Evolutionary conservation across 139 green algal genomes (phyloP), one percentile per base, ranked within the genome.

Genomic region (Chlorella ohadii): DNA sequence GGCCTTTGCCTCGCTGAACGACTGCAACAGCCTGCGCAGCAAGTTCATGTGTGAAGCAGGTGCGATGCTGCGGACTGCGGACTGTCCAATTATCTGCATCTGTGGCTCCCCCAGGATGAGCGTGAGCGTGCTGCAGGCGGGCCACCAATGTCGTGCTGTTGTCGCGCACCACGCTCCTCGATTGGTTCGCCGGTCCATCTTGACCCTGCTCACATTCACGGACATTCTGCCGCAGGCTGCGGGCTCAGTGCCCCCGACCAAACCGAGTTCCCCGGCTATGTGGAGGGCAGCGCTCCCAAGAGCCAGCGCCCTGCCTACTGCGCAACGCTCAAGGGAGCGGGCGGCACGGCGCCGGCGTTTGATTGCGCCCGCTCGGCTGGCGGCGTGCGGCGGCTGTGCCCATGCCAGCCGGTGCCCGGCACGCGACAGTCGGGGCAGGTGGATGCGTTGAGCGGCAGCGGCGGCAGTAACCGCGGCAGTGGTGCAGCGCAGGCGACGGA

Each of bases 11-110:
- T 38, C 86, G 41, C 70, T 96, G n/a, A 95, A 95, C 83, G 85
- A 85, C 78, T 97, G 94, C 78, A 93, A 97, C 83, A 63, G 78
- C 12, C 83, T 97, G 78, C 81, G 94, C 6, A 85, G 91, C 51
- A 81, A 90, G 31, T 90, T 93, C 47, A 84, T 71, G 25, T 94
- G 92, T 73, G 93, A 94, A 78, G 92, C 91, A 44, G 89, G 87
- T 89, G 84, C 51, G 51, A 6, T n/a, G 57, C 41, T 2, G 38
- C 51, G 16, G 36, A 80, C 34, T 20, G n/a, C 6, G 34, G 65
- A 63, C 6, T 15, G 28, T 28, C 22, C 9, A 51, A 55, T n/a
- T n/a, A n/a, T n/a, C n/a, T n/a, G n/a, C n/a, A n/a, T n/a, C n/a
- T n/a, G n/a, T n/a, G n/a, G n/a, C n/a, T n/a, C n/a, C n/a, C n/a